Evolutionary conservation across 352 stramenopile genomes (phyloP).

Genomic region (Ophiocytium majus): DNA sequence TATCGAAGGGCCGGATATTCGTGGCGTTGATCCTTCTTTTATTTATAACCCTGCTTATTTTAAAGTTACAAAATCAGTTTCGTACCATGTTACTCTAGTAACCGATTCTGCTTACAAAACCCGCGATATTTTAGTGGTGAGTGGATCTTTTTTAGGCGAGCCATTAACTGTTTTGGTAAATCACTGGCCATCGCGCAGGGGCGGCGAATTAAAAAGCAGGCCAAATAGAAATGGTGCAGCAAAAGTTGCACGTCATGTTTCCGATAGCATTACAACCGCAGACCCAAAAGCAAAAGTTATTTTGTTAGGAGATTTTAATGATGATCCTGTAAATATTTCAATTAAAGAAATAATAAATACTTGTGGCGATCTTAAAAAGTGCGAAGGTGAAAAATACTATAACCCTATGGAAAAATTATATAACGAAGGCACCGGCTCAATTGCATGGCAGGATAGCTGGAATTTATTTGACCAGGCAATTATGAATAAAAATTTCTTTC

Average conservation of each 20-base stretch:
- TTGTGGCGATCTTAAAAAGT: neutral
- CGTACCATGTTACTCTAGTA: conserved; percentile 2
- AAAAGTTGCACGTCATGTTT: neutral
- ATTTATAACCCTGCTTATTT: conserved; percentile 15
- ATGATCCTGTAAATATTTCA: conserved; percentile 4
- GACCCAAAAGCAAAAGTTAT: neutral
- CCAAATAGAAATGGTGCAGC: conserved; percentile 15
- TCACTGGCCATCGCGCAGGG: neutral
- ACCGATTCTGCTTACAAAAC: neutral
- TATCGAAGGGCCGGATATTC: neutral
- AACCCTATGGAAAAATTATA: conserved; percentile 14
- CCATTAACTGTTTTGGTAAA: conserved; percentile 16
- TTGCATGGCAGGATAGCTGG: neutral
- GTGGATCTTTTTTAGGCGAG: neutral
- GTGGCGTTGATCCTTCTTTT: conserved; percentile 12
- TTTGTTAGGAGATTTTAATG: neutral
- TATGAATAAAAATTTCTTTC: neutral
- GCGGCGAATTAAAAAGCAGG: neutral
- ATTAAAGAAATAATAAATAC: neutral
- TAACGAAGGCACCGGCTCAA: neutral
- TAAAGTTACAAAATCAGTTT: conserved; percentile 19
- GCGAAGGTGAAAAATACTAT: neutral
- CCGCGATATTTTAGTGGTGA: conserved; percentile 10
- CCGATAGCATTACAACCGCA: neutral
- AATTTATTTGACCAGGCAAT: conserved; percentile 13